Evolutionary conservation across 768 basidiomycete genomes (phyloP).

Genomic region (Termitomyces sp.): DNA sequence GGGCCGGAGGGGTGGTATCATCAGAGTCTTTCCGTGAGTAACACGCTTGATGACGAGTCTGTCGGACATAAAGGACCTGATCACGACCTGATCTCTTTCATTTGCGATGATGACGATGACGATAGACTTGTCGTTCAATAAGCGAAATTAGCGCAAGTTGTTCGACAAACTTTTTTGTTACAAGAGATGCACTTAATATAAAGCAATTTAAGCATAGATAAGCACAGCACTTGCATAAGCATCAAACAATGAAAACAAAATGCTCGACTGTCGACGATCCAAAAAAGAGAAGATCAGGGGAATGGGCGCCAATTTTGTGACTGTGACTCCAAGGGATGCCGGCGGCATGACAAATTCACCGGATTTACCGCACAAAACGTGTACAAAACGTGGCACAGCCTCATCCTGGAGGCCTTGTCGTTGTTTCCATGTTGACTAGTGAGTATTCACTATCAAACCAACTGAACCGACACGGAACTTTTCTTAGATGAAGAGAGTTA

Average conservation of each 20-base stretch:
- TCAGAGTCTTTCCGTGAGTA: not conserved
- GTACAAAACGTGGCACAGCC: constrained; percentile 13
- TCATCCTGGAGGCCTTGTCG: not conserved
- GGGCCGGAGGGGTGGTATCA: not conserved
- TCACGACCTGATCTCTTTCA: not conserved
- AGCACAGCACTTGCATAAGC: too few relatives aligned
- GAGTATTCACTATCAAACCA: not conserved
- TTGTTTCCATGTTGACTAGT: not conserved
- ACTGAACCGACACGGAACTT: not conserved
- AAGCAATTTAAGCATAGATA: too few relatives aligned
- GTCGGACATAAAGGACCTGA: not conserved
- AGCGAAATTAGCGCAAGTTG: not conserved
- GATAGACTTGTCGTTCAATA: not conserved
- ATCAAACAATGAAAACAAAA: not conserved
- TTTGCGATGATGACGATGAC: not conserved
- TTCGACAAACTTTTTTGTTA: not conserved
- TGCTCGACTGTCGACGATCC: not conserved
- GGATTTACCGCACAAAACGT: constrained; percentile 4
- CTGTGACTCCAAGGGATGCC: not conserved
- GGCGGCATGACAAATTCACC: constrained; percentile 9
- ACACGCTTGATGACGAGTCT: not conserved
- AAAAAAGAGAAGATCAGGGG: not conserved
- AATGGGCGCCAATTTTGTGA: constrained; percentile 1
- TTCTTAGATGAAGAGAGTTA: not conserved
- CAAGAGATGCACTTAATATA: too few relatives aligned